Evolutionary conservation across 139 green algal genomes (phyloP), one percentile per base, ranked within the genome.

Genomic region (Mesotaenium endlicherianum): DNA sequence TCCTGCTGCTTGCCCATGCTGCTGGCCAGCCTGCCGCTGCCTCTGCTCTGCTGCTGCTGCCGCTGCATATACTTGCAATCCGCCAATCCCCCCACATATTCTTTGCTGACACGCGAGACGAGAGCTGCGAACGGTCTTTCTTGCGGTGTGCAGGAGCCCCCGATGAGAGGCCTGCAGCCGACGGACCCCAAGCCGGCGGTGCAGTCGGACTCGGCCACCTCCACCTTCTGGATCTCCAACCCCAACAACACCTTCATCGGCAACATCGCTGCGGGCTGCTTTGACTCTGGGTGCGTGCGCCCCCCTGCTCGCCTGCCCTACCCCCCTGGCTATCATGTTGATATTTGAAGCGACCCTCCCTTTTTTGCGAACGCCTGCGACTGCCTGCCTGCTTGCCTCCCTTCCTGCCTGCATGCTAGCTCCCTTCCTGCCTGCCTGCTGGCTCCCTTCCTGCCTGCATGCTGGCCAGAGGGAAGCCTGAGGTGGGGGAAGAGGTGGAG

Each of bases 151-250:
- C 60, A 72, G 60, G 60, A 72, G 60, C 60, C 60, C 16, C 30
- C 36, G 30, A 40, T 43, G 60, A 31, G 60, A 6, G 16, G 26
- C 31, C 60, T 72, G 34, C 60, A 72, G 31, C 60, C 60, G n/a
- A 78, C 43, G 42, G 91, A 86, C 72, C 26, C 44, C 31, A 34
- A 47, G 6, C 44, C 38, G 4, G 36, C 38, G 14, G 42, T 45
- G 2, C n/a, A 85, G 60, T 94, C 90, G 0, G 93, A 96, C 82
- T 91, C 88, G 2, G 90, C 79, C 11, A 91, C 93, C 0, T 92
- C 93, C 16, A 90, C 88, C 0, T 97, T 94, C 86, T 95, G 93
- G 93, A 91, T 94, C 84, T 92, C 93, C 42, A 93, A 94, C 84
- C 89, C 91, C 75, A 91, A 91, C 86, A 95, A 95, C 88, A 91